Evolutionary conservation across 2,329 filamentous ascomycete genomes (phyloP), one percentile per base, ranked within the genome.

Genomic region (Claviceps fusiformis): DNA sequence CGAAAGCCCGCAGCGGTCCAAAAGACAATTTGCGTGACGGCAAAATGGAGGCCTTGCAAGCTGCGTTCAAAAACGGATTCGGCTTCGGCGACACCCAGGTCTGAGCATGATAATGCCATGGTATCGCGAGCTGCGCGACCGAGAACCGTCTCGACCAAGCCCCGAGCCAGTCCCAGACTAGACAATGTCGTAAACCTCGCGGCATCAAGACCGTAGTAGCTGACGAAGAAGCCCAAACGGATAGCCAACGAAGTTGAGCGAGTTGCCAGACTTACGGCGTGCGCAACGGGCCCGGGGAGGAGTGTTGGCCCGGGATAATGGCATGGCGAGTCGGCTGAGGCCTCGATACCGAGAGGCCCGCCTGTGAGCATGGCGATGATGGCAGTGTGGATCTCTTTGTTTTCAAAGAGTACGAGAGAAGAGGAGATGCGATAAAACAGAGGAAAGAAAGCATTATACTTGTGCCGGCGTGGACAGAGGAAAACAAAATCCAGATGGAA

Each of bases 1-100:
- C 81, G 73, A 60, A 85, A 84, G 50, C 81, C 75, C 2, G 81
- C 76, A 2, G 78, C 77, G 1, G 81, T 81, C 72, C 79, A 81
- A 61, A 84, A 83, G 45, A 81, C 78, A 33, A 80, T 72, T 52
- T 76, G 75, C 6, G 76, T 77, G 65, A 84, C 79, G 29, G 77
- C 78, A 53, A 73, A 71, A 60, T 84, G 80, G 46, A 84, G 67
- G 54, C 68, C 73, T 56, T 80, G 77, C 35, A 84, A 70, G 60
- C 76, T 81, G 56, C 71, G 70, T 61, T 82, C 79, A 48, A 84
- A 67, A 13, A 82, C 68, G 2, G 74, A 75, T 62, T 83, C 80
- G 39, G 80, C 74, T 57, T 82, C 78, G 27, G 72, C 67, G 52
- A 70, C 73, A 35, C 73, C 75, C 24, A 81, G 56, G 2, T 77